A percentile compares a stretch with the other conserved stretches of the same genome.
Conservation (phyloP, 2,329 filamentous ascomycete species). For the Fusarium multiceps region DNA sequence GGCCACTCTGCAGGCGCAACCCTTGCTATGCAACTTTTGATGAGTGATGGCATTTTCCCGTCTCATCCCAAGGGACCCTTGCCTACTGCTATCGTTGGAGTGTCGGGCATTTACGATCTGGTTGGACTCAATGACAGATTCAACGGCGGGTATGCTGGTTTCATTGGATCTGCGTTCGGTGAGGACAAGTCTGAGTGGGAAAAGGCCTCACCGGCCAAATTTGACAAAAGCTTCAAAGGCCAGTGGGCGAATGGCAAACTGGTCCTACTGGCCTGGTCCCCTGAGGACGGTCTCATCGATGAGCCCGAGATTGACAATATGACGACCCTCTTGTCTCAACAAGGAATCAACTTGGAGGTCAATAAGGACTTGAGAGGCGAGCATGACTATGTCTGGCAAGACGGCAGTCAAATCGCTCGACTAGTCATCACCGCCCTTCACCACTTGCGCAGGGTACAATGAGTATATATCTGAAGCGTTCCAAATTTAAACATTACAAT, state of each 20-base stretch:
- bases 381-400: constrained; percentile 73
- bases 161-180: constrained; percentile 72
- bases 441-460: constrained; percentile 24
- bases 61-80: constrained; percentile 47
- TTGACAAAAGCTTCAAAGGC: constrained; percentile 54
- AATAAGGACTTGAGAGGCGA: constrained; percentile 62
- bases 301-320: constrained; percentile 69
- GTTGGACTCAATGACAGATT: constrained; percentile 62
- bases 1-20: constrained; percentile 74
- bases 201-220: constrained; percentile 64
- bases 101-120: constrained; percentile 76
- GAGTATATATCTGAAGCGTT: not conserved
- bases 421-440: constrained; percentile 53
- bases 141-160: constrained; percentile 62
- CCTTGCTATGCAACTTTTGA: constrained; percentile 70
- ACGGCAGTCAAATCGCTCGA: constrained; percentile 66
- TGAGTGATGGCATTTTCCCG: constrained; percentile 53
- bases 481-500: constrained; percentile 33
- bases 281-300: constrained; percentile 63
- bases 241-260: constrained; percentile 52
- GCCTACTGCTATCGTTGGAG: constrained; percentile 67
- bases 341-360: constrained; percentile 50
- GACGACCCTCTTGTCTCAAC: constrained; percentile 57
- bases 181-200: constrained; percentile 62
- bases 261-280: constrained; percentile 58